Percentiles rank a stretch among this genome's conserved stretches.
These are phyloP conservation scores for Phytophthora ramorum DNA, from an alignment of 352 stramenopile genomes.

Conservation along the genomic window DNA sequence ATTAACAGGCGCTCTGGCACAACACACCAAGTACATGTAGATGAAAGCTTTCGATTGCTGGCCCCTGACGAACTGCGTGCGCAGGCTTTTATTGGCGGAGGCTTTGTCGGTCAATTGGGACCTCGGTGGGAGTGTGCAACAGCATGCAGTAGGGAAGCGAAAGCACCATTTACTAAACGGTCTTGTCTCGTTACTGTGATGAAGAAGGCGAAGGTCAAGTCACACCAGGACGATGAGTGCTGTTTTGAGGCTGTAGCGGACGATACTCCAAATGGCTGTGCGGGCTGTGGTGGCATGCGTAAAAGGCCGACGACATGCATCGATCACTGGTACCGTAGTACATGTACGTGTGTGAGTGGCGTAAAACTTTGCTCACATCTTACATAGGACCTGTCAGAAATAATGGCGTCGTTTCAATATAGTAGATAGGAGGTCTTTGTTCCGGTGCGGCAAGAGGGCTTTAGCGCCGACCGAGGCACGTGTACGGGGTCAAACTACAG, in stretches of 20 bases:
- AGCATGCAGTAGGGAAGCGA: neutral
- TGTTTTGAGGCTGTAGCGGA: too few species aligned
- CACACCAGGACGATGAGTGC: too few species aligned
- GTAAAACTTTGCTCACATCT: too few species aligned
- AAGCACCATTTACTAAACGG: neutral
- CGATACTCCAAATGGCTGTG: too few species aligned
- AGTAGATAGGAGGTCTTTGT: constrained; percentile 1
- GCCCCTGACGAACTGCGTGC: neutral
- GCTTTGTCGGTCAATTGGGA: constrained; percentile 4
- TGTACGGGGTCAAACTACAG: neutral
- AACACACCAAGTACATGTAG: neutral
- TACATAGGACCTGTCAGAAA: too few species aligned
- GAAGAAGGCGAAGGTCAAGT: too few species aligned
- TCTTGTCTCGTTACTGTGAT: too few species aligned
- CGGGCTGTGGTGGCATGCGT: too few species aligned
- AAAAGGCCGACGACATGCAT: too few species aligned
- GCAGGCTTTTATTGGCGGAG: constrained; percentile 9
- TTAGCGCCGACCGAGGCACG: neutral
- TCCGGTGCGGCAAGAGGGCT: constrained; percentile 2
- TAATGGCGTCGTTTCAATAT: constrained; percentile 14
- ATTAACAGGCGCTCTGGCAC: neutral
- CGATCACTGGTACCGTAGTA: too few species aligned
- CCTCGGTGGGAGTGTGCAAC: neutral
- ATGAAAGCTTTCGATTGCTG: constrained; percentile 10
- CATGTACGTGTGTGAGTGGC: too few species aligned